Evolutionary conservation across 2,329 filamentous ascomycete genomes (phyloP).

Genomic region (Fusarium goolgardi): DNA sequence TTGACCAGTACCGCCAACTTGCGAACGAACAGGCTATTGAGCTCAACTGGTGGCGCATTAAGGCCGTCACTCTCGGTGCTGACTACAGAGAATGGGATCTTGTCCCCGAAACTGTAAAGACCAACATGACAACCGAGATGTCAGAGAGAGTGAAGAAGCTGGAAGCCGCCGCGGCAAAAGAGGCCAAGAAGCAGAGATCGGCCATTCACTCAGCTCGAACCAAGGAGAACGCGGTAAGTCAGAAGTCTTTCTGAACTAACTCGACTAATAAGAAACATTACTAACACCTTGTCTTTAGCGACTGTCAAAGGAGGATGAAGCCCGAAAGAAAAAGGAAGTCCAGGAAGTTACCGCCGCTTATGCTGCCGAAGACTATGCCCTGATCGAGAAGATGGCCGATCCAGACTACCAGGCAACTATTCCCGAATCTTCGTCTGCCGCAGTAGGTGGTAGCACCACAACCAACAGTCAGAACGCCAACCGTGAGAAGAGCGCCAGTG

Average conservation of each 20-base stretch:
- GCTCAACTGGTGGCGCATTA: slow-evolving; percentile 47
- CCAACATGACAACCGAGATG: slow-evolving; percentile 38
- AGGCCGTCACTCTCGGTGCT: slow-evolving; percentile 44
- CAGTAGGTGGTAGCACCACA: not conserved
- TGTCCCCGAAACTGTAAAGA: slow-evolving; percentile 33
- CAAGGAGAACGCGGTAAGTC: slow-evolving; percentile 14
- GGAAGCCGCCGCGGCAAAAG: not conserved
- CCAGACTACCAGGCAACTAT: not conserved
- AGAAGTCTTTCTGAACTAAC: not conserved
- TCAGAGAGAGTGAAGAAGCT: slow-evolving; percentile 3
- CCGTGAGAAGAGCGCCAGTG: not conserved
- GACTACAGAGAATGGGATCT: slow-evolving; percentile 36
- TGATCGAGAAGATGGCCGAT: not conserved
- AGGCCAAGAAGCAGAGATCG: not conserved
- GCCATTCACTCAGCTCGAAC: slow-evolving; percentile 12
- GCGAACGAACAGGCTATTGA: slow-evolving; percentile 44
- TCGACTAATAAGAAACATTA: not conserved
- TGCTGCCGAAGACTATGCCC: not conserved
- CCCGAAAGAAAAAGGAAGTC: not conserved
- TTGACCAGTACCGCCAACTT: slow-evolving; percentile 38
- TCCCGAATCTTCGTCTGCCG: not conserved
- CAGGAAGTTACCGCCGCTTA: not conserved
- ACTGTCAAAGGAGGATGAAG: slow-evolving; percentile 1
- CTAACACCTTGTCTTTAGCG: slow-evolving; percentile 10
- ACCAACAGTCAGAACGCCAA: not conserved